A percentile compares a stretch with the other conserved stretches of the same genome.
Evolutionary conservation across 306 rosid genomes (phyloP).

Genomic region (Dicorynia guianensis): DNA sequence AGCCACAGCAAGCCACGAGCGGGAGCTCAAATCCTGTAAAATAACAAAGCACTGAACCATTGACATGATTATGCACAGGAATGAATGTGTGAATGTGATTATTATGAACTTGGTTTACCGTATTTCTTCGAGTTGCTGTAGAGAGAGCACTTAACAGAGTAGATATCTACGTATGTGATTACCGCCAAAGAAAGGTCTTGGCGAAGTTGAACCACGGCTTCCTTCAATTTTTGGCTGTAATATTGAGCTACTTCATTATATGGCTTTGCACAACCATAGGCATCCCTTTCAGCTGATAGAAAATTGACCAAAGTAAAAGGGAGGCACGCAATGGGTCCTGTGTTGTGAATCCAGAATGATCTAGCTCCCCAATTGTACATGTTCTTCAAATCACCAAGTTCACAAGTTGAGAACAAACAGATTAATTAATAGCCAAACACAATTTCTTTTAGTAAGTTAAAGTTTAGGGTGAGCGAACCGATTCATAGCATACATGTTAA

Average conservation of each 20-base stretch:
- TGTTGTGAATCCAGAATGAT: constrained; percentile 53
- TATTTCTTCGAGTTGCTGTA: constrained; percentile 46
- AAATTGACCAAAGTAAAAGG: constrained; percentile 36
- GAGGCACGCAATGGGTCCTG: constrained; percentile 50
- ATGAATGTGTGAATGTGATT: not conserved
- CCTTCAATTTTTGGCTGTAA: constrained; percentile 62
- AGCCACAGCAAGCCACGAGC: constrained; percentile 56
- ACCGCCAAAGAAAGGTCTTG: constrained; percentile 57
- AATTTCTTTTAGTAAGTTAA: no score
- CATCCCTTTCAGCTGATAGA: constrained; percentile 38
- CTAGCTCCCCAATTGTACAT: constrained; percentile 46
- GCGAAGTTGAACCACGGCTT: constrained; percentile 52
- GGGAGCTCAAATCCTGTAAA: constrained; percentile 60
- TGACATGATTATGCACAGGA: not conserved
- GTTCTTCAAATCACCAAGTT: constrained; percentile 28
- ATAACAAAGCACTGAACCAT: not conserved
- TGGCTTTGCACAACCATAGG: constrained; percentile 55
- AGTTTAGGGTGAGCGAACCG: no score
- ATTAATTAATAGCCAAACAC: not conserved
- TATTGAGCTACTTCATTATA: constrained; percentile 60
- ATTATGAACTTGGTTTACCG: constrained; percentile 44
- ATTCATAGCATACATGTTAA: no score
- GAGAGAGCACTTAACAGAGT: constrained; percentile 46
- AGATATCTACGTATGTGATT: constrained; percentile 64
- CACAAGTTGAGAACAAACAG: not conserved